A percentile compares a stretch with the other conserved stretches of the same genome.
Conservation (phyloP, 1,284 basidiomycete species). For the Retiboletus flavoniger region DNA sequence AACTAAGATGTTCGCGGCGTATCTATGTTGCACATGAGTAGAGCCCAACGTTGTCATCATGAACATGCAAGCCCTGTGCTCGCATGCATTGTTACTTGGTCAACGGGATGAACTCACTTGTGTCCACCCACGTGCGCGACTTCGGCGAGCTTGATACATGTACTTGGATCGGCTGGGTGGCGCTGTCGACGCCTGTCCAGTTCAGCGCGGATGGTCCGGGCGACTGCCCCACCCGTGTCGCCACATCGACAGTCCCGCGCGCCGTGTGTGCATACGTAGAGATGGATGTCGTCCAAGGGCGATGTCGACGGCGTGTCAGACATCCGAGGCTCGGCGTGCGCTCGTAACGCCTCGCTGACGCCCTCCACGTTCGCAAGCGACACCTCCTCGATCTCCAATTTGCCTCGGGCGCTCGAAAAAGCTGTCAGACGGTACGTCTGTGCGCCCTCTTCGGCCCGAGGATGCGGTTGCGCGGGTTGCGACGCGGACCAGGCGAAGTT, state of each 20-base stretch:
- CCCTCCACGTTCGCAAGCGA: constrained; percentile 49
- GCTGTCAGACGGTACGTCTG: constrained; percentile 45
- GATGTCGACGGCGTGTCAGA: background rate
- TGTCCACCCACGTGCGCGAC: constrained; percentile 84
- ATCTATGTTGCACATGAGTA: constrained; percentile 41
- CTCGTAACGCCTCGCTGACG: constrained; percentile 40
- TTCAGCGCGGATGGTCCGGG: constrained; percentile 42
- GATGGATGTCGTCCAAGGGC: constrained; percentile 38
- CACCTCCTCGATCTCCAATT: constrained; percentile 49
- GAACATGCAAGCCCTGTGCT: background rate
- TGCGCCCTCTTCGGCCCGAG: constrained; percentile 1
- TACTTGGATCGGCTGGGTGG: constrained; percentile 24
- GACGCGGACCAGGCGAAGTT: constrained; percentile 57
- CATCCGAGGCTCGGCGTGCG: constrained; percentile 30
- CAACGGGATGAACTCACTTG: constrained; percentile 52
- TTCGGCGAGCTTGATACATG: constrained; percentile 52
- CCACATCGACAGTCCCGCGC: constrained; percentile 75
- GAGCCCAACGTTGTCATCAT: constrained; percentile 5
- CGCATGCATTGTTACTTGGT: background rate
- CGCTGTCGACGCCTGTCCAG: constrained; percentile 34
- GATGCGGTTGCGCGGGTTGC: constrained; percentile 14
- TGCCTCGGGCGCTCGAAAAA: constrained; percentile 47
- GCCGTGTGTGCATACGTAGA: constrained; percentile 76
- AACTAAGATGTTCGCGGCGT: constrained; percentile 75
- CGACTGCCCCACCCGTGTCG: constrained; percentile 57